Conservation (phyloP, 768 basidiomycete genomes). For the Amanita subjunquillea region DNA sequence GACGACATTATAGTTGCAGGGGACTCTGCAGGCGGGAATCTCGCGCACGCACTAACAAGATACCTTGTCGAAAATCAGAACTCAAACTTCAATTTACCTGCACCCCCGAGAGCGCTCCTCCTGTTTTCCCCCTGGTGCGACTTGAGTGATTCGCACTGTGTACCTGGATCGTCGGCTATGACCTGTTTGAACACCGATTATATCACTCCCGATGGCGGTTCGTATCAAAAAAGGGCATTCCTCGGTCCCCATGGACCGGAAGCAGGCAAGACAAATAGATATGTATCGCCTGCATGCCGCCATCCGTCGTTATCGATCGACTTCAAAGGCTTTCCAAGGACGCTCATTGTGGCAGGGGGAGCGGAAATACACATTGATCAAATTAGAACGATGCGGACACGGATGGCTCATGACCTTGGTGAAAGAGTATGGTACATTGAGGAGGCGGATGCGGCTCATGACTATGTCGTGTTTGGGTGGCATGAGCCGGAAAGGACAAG, state of each 20-base stretch:
- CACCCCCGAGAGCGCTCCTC: constrained; percentile 19
- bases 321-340: constrained; percentile 41
- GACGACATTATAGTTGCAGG: constrained; percentile 36
- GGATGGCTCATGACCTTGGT: constrained; percentile 33
- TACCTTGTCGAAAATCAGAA: constrained; percentile 24
- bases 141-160: constrained; percentile 28
- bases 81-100: constrained; percentile 11
- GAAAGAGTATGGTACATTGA: constrained; percentile 11
- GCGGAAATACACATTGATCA: constrained; percentile 29
- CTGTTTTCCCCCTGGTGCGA: constrained; percentile 47
- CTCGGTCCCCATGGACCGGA: constrained; percentile 27
- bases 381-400: constrained; percentile 24
- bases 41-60: constrained; percentile 28
- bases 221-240: constrained; percentile 23
- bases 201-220: not conserved
- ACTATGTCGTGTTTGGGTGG: constrained; percentile 23
- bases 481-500: constrained; percentile 26
- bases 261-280: constrained; percentile 26
- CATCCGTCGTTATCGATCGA: constrained; percentile 15
- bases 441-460: constrained; percentile 6
- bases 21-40: constrained; percentile 46
- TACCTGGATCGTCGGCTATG: constrained; percentile 12
- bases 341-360: constrained; percentile 36
- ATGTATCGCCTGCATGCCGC: constrained; percentile 38
- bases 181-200: not conserved